Evolutionary conservation across 768 basidiomycete genomes (phyloP).

Genomic region (Boletus vinaceobasis): DNA sequence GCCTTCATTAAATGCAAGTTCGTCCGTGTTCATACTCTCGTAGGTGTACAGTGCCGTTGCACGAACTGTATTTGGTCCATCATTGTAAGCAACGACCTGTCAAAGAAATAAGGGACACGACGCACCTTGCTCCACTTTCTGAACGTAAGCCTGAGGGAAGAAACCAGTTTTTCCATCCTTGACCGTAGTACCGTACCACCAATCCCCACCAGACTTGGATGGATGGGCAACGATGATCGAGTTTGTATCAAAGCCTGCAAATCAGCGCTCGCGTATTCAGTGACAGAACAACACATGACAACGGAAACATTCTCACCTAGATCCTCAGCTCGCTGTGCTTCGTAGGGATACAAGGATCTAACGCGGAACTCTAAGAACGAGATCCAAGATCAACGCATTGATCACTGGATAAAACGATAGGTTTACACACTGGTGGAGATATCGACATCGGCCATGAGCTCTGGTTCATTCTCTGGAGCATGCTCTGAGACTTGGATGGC

Average conservation of each 20-base stretch:
- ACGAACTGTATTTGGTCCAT: constrained; percentile 39
- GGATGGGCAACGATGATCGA: constrained; percentile 76
- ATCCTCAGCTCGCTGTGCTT: constrained; percentile 86
- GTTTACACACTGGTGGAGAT: constrained; percentile 48
- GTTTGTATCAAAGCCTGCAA: constrained; percentile 76
- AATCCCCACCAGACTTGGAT: constrained; percentile 80
- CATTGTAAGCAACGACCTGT: neutral
- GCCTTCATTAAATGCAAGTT: constrained; percentile 82
- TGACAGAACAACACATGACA: neutral
- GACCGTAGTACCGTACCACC: constrained; percentile 85
- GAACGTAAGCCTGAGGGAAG: constrained; percentile 89
- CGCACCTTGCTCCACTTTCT: constrained; percentile 61
- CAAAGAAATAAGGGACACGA: neutral
- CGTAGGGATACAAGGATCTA: constrained; percentile 79
- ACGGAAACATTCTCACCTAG: constrained; percentile 55
- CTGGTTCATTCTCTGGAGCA: constrained; percentile 37
- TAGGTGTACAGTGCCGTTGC: constrained; percentile 85
- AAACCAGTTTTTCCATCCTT: constrained; percentile 71
- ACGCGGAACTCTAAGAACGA: constrained; percentile 59
- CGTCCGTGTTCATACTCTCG: constrained; percentile 64
- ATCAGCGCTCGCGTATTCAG: neutral
- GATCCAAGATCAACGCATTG: neutral
- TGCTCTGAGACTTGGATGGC: constrained; percentile 56
- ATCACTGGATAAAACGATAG: neutral
- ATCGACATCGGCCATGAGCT: constrained; percentile 73